Percentiles rank a stretch among this genome's conserved stretches.
Evolutionary conservation across 148 eudicot genomes (phyloP).

Genomic region (Spergularia marina): DNA sequence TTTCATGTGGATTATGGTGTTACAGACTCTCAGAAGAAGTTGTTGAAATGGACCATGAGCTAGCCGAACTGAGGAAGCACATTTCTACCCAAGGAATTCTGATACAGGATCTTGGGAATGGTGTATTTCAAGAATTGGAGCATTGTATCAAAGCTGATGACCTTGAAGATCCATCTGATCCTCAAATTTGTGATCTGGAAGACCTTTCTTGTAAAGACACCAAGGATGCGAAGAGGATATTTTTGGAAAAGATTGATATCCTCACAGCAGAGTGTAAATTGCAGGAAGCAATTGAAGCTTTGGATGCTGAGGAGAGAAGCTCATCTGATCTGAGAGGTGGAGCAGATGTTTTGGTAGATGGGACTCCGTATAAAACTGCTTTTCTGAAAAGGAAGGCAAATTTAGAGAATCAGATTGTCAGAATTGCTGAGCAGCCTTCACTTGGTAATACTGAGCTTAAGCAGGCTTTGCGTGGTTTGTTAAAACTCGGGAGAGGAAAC

Average conservation of each 20-base stretch:
- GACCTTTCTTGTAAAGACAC: constrained; percentile 32
- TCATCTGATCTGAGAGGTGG: constrained; percentile 56
- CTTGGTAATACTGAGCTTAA: constrained; percentile 53
- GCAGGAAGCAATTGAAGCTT: constrained; percentile 73
- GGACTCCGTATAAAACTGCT: constrained; percentile 56
- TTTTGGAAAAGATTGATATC: constrained; percentile 71
- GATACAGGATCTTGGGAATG: constrained; percentile 79
- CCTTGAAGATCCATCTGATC: constrained; percentile 41
- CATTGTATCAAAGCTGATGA: constrained; percentile 52
- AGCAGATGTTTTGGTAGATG: constrained; percentile 47
- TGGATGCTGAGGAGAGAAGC: constrained; percentile 65
- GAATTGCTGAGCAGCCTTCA: constrained; percentile 62
- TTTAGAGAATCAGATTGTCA: constrained; percentile 68
- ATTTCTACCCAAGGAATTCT: constrained; percentile 82
- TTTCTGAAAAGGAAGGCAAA: constrained; percentile 55
- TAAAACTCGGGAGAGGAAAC: constrained; percentile 84
- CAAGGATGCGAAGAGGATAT: constrained; percentile 39
- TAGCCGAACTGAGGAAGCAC: constrained; percentile 77
- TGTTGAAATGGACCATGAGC: constrained; percentile 85
- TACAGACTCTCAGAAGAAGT: constrained; percentile 90
- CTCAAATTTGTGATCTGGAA: constrained; percentile 39
- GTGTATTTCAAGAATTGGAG: constrained; percentile 65
- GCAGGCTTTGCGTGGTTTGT: constrained; percentile 56
- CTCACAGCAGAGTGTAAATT: constrained; percentile 76
- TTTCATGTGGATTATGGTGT: constrained; percentile 6